Evolutionary conservation across 768 basidiomycete genomes (phyloP), one percentile per base, ranked within the genome.

Genomic region (Trametes coccinea): DNA sequence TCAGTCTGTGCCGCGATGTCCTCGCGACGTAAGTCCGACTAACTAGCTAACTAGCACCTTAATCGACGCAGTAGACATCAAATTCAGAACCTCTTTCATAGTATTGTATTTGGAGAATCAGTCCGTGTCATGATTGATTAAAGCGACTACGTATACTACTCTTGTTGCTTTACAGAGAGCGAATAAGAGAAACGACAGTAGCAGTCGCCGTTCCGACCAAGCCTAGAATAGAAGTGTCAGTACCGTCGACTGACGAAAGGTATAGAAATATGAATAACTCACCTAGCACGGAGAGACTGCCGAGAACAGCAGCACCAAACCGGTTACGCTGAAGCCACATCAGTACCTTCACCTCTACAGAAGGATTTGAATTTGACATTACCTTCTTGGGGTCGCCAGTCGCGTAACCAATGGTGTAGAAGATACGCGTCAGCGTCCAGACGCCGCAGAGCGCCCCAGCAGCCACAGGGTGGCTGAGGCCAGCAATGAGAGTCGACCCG

Each of bases 371-470:
- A 29, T 37, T 10, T 31, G n/a, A 3, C 44, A 56, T 22, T 5
- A 82, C 82, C 67, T 73, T 76, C 47, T 51, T 58, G 10, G 83
- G 82, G 10, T 73, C 68, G 10, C 83, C 83, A 0, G 75, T 72
- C 30, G 73, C 66, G 65, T 84, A 84, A 33, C 80, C 79, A 5
- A 75, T 43, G 30, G 82, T 82, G 62, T 83, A 84, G 22, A 78
- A 13, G 16, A 83, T 33, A 22, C 84, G 81, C 13, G 68, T 61
- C 5, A 76, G 3, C 29, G 75, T 66, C 73, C 79, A 84, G 7
- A 66, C 17, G n/a, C 69, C 79, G 39, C 82, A 78, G 33, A 74
- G 63, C 7, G 73, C 64, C 16, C 82, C 79, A 16, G 84, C 80
- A 31, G 71, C 53, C 9, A 69, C 64, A 2, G 83, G 83, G 61